Evolutionary conservation across 2,329 filamentous ascomycete species (phyloP), one percentile per base, ranked within the genome.

Genomic region (Cladophialophora yegresii): DNA sequence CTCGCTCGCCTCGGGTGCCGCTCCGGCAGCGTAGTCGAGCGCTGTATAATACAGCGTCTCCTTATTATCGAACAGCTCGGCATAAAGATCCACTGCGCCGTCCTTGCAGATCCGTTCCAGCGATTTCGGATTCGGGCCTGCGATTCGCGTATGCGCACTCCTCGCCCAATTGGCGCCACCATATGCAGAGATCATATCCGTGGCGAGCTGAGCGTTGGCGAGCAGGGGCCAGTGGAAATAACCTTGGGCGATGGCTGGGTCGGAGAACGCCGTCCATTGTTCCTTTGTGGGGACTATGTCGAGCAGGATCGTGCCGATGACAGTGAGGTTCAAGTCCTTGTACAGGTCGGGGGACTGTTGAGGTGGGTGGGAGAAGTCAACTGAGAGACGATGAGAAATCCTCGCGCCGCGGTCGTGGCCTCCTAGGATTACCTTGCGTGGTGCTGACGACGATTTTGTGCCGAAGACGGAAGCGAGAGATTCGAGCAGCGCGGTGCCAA

Each of bases 191-290:
- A 84, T 78, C 71, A 83, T 76, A 10, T 75, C 69, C 16, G 78
- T 76, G 0, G 81, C 80, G 0, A 79, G 61, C 5, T 79, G 75
- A 5, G 76, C 73, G 36, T 81, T 80, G 10, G 82, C 81, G 7
- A 84, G 75, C 45, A 84, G 77, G 2, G 82, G 76, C 82, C 82
- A 84, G 73, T 84, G 82, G 71, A 79, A 83, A 69, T 79, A 80
- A 1, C 73, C 74, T 4, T 71, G 70, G n/a, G 74, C 71, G 20
- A 76, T 74, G 1, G 68, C 67, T 8, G 80, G 76, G 57, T 77
- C 69, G 6, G 73, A 61, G 65, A 82, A 80, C 2, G 72, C 73
- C 4, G 72, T 65, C 78, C 80, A 84, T 73, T 83, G 80, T 3
- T 75, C 73, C 22, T 75, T 69, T 5, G 81, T 82, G 5, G 81